These are phyloP conservation scores for Thecaphora frezii DNA, from an alignment of 1,284 basidiomycete species.

Conservation along the genomic window DNA sequence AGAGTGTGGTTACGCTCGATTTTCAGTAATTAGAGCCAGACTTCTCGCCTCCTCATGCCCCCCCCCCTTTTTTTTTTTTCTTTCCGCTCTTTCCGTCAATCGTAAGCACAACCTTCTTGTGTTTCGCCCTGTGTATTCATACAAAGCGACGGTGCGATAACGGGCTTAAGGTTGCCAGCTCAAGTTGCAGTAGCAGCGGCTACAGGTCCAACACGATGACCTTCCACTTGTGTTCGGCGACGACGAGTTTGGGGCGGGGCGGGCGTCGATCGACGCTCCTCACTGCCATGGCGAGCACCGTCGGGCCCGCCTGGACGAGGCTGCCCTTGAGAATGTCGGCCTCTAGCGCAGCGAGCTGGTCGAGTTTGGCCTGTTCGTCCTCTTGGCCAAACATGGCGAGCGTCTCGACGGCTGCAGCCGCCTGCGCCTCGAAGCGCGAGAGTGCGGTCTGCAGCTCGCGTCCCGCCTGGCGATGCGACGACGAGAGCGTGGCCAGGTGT, in stretches of 20 bases:
- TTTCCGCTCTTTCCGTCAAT: no score
- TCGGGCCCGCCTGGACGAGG: conserved; percentile 9
- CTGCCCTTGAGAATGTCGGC: conserved; percentile 17
- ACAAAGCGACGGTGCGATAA: no score
- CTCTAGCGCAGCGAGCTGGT: conserved; percentile 20
- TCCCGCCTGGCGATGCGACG: conserved; percentile 11
- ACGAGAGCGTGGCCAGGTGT: conserved; percentile 25
- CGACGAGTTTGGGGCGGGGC: conserved; percentile 13
- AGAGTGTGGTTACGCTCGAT: conserved; percentile 28
- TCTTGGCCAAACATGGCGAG: conserved; percentile 26
- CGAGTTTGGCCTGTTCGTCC: conserved; percentile 24
- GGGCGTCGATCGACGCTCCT: conserved; percentile 18
- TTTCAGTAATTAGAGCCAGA: no score
- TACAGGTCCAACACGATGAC: conserved; percentile 7
- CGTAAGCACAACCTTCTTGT: no score
- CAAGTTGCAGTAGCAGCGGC: no score
- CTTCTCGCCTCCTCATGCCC: no score
- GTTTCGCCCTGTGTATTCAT: no score
- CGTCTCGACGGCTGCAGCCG: conserved; percentile 10
- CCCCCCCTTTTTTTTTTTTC: no score
- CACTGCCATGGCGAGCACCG: conserved; percentile 15
- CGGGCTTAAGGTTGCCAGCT: no score
- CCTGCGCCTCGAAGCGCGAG: conserved; percentile 29
- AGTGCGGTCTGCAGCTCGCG: conserved; percentile 19
- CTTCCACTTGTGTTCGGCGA: conserved; percentile 23